Conservation (phyloP, 23 red algal genomes). For the Porphyridium purpureum region DNA sequence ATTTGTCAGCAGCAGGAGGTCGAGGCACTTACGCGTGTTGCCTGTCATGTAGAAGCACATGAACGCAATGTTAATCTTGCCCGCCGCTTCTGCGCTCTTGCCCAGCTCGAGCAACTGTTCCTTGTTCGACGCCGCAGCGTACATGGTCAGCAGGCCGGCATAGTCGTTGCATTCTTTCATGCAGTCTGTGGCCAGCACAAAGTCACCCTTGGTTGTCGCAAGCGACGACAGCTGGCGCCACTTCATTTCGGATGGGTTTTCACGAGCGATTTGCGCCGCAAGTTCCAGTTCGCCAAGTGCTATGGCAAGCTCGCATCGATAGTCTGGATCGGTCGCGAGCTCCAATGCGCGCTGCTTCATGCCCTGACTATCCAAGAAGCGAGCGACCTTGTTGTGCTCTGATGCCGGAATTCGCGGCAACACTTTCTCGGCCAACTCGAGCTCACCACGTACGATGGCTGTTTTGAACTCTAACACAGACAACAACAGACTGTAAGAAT, state of each 20-base stretch:
- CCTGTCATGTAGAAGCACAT: conserved; percentile 40
- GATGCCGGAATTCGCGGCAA: conserved; percentile 43
- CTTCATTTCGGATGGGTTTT: conserved; percentile 57
- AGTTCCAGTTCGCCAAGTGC: conserved; percentile 53
- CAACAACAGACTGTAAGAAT: conserved; percentile 63
- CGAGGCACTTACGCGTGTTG: conserved; percentile 44
- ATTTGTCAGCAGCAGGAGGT: conserved; percentile 35
- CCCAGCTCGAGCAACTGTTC: conserved; percentile 35
- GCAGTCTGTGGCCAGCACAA: conserved; percentile 64
- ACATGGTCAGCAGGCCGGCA: conserved; percentile 54
- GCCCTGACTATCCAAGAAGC: conserved; percentile 69
- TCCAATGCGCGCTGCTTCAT: conserved; percentile 62
- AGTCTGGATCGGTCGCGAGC: conserved; percentile 87
- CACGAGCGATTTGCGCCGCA: conserved; percentile 53
- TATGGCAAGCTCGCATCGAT: conserved; percentile 85
- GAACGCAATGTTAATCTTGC: conserved; percentile 87
- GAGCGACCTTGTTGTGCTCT: conserved; percentile 85
- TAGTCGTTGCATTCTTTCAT: conserved; percentile 62
- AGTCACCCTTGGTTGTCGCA: conserved; percentile 55
- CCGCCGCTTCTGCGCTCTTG: conserved; percentile 19
- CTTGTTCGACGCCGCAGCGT: conserved; percentile 35
- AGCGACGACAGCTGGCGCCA: conserved; percentile 76
- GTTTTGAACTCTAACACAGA: conserved; percentile 85
- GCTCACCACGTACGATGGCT: conserved; percentile 39
- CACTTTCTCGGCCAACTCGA: conserved; percentile 33